Evolutionary conservation across 805 yeast genomes (phyloP).

Genomic region (Metschnikowia lunata): DNA sequence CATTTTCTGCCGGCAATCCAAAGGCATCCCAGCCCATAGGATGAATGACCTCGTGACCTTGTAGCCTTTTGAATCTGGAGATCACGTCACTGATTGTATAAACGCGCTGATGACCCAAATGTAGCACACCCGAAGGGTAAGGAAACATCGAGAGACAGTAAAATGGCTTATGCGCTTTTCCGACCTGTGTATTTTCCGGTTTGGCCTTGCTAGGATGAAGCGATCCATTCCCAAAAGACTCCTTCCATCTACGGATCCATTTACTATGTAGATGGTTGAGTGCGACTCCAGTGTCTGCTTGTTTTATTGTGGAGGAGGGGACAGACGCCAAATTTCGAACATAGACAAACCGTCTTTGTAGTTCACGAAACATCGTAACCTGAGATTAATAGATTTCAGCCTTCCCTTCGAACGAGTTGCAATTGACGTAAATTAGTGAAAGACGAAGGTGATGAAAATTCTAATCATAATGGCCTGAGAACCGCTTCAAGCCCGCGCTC

Average conservation of each 20-base stretch:
- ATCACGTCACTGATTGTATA: constrained; percentile 86
- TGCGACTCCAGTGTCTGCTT: constrained; percentile 1
- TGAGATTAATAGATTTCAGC: too few relatives aligned
- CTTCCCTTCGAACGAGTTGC: too few relatives aligned
- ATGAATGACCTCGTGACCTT: constrained; percentile 76
- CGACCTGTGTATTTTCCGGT: background rate
- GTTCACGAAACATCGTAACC: too few relatives aligned
- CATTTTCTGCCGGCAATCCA: constrained; percentile 97
- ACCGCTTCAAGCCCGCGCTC: too few relatives aligned
- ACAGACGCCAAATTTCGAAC: background rate
- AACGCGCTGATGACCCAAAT: constrained; percentile 92
- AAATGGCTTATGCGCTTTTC: constrained; percentile 23
- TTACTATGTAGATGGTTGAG: constrained; percentile 43
- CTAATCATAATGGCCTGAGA: too few relatives aligned
- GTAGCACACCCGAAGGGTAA: constrained; percentile 90
- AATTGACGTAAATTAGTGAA: too few relatives aligned
- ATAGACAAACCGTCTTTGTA: too few relatives aligned
- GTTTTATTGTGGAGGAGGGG: background rate
- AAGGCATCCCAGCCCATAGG: constrained; percentile 99
- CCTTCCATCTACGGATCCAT: constrained; percentile 50
- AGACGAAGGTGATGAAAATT: too few relatives aligned
- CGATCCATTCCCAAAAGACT: constrained; percentile 27
- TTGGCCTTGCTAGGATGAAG: constrained; percentile 31
- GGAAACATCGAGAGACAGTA: constrained; percentile 90
- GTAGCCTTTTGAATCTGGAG: constrained; percentile 70